Evolutionary conservation across 305 asterid genomes (phyloP), one percentile per base, ranked within the genome.

Genomic region (Fraxinus velutina): DNA sequence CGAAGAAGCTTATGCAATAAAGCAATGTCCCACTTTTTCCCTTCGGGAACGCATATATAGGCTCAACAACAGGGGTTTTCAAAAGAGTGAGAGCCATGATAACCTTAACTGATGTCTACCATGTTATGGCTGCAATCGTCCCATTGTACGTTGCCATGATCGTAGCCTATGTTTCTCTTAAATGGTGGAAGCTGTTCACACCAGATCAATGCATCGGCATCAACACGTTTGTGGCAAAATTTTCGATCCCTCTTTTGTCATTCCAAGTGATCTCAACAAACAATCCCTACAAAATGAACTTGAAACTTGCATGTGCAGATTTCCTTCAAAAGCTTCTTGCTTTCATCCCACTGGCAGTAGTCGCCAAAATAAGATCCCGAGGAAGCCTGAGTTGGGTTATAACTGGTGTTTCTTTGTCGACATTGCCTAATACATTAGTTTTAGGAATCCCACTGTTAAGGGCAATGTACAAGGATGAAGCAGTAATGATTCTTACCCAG

Each of bases 191-290:
- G 70, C 89, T 93, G 57, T 95, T 95, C 79, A 88, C 97, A 33
- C 88, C 93, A 70, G 98, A 95, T 32, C 98, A 93, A 84, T 91
- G 93, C 77, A 83, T 85, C 2, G 99, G 99, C 5, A 92, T 95
- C 90, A 95, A 95, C 91, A 95, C 90, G 82, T 95, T 95, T 62
- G 99, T 95, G 7, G 93, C 98, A 0, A 95, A 90, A 82, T 90
- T 95, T 79, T 90, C 99, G 2, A 87, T 95, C 79, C 99, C 99
- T 8, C 90, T 95, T 39, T 80, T 95, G 72, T 90, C 99, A 39
- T 93, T 95, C 89, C 89, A 92, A 84, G 89, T 93, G 84, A 91
- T 92, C 79, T 88, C 98, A 77, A 82, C 87, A 37, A 95, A 87
- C 89, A 88, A 93, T 81, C 94, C 94, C 77, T 93, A 90, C 88